Evolutionary conservation across 768 basidiomycete species (phyloP).

Genomic region (Dacryopinax spathularia): DNA sequence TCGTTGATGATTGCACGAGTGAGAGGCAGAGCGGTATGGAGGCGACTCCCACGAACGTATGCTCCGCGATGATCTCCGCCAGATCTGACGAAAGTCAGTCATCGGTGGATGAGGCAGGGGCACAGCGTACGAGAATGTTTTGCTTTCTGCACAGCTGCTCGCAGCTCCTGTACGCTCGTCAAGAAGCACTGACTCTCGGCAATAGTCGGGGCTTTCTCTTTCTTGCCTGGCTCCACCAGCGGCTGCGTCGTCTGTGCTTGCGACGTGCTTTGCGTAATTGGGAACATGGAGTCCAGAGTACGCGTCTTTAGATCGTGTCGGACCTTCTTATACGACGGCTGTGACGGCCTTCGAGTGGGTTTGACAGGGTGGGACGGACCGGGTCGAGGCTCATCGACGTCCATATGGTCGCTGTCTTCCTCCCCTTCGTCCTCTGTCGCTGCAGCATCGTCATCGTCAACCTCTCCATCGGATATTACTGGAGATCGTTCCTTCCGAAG

Average conservation of each 20-base stretch:
- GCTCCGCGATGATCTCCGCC: constrained; percentile 67
- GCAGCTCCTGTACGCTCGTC: constrained; percentile 55
- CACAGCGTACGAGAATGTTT: constrained; percentile 51
- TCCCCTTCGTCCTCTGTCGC: constrained; percentile 14
- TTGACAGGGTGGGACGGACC: constrained; percentile 30
- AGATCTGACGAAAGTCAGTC: constrained; percentile 38
- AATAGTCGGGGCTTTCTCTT: constrained; percentile 34
- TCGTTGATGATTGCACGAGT: constrained; percentile 73
- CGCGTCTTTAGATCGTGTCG: constrained; percentile 75
- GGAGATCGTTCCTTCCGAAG: not conserved
- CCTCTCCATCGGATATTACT: constrained; percentile 12
- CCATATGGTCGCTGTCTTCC: constrained; percentile 19
- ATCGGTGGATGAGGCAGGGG: not conserved
- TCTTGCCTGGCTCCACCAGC: constrained; percentile 14
- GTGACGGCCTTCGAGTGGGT: constrained; percentile 43
- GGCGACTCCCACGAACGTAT: constrained; percentile 85
- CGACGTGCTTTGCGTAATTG: constrained; percentile 27
- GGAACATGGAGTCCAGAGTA: constrained; percentile 92
- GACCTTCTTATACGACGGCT: constrained; percentile 45
- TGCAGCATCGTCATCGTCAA: constrained; percentile 9
- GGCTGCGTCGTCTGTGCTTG: constrained; percentile 15
- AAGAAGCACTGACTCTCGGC: constrained; percentile 63
- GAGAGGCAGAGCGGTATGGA: constrained; percentile 61
- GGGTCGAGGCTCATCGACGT: not conserved
- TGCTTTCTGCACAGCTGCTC: constrained; percentile 42